Conservation (phyloP, 2,329 filamentous ascomycete species). For the Pseudogymnoascus sp. region DNA sequence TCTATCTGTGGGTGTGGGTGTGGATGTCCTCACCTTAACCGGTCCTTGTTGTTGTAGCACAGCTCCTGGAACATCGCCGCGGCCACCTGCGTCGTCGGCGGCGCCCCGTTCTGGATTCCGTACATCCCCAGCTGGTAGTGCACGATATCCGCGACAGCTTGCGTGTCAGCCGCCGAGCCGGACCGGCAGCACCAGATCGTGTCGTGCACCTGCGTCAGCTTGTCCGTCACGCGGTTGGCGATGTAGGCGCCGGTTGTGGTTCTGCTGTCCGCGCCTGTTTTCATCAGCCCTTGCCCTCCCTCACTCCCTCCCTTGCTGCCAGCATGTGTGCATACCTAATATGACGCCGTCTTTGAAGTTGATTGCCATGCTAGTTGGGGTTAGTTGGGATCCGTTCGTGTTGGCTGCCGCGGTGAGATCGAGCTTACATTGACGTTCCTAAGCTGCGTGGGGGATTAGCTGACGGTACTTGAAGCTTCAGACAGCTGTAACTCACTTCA, state of each 20-base stretch:
- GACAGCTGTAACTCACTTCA: conserved; percentile 62
- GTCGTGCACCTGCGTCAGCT: conserved; percentile 95
- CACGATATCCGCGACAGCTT: conserved; percentile 95
- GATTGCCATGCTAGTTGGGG: conserved; percentile 74
- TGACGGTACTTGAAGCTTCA: conserved; percentile 13
- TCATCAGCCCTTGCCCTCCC: background rate
- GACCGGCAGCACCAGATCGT: conserved; percentile 99
- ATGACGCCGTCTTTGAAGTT: conserved; percentile 99
- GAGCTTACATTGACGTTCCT: conserved; percentile 86
- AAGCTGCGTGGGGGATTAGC: conserved; percentile 50
- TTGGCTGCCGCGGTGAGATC: conserved; percentile 17
- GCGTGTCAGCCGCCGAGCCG: conserved; percentile 92
- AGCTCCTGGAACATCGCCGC: conserved; percentile 96
- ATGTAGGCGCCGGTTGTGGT: conserved; percentile 98
- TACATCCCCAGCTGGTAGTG: conserved; percentile 94
- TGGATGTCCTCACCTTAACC: conserved; percentile 60
- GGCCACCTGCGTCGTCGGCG: conserved; percentile 88
- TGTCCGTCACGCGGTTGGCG: conserved; percentile 97
- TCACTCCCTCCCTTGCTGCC: background rate
- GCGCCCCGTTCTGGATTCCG: conserved; percentile 78
- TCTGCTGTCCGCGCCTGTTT: conserved; percentile 77
- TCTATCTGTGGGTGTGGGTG: background rate
- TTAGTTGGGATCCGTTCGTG: conserved; percentile 20
- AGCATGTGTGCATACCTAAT: conserved; percentile 48
- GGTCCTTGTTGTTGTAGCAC: conserved; percentile 96